These are phyloP conservation scores for Penicillium samsonianum DNA, from an alignment of 495 filamentous ascomycete species.

Conservation along the genomic window DNA sequence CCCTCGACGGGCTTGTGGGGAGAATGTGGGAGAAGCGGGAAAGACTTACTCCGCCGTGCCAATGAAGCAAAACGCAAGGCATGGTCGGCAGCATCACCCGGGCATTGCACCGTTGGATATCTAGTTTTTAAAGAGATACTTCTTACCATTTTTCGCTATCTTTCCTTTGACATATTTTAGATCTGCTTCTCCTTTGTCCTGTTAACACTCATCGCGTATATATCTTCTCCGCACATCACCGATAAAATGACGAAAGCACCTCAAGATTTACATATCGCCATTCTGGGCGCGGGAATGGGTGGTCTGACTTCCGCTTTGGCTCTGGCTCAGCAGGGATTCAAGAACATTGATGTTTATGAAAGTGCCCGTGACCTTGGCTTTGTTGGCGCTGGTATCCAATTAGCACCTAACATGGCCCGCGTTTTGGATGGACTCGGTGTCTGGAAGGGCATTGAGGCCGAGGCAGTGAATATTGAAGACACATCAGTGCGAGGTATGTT, in stretches of 20 bases:
- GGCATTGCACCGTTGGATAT: slow-evolving; percentile 13
- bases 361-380: slow-evolving; percentile 73
- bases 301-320: slow-evolving; percentile 71
- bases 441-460: slow-evolving; percentile 66
- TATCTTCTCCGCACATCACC: slow-evolving; percentile 14
- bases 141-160: neutral
- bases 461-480: slow-evolving; percentile 57
- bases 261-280: slow-evolving; percentile 47
- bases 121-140: neutral
- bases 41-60: slow-evolving; percentile 28
- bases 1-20: slow-evolving; percentile 25
- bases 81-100: slow-evolving; percentile 19
- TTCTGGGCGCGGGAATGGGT: slow-evolving; percentile 67
- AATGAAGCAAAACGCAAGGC: slow-evolving; percentile 9
- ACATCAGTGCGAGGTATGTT: slow-evolving; percentile 54
- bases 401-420: slow-evolving; percentile 77
- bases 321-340: slow-evolving; percentile 72
- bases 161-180: neutral
- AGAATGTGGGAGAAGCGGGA: slow-evolving; percentile 33
- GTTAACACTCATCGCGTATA: neutral
- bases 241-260: slow-evolving; percentile 33
- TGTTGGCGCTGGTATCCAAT: slow-evolving; percentile 79
- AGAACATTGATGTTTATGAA: slow-evolving; percentile 71
- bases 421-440: slow-evolving; percentile 69
- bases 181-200: neutral